Evolutionary conservation across 768 basidiomycete species (phyloP).

Genomic region (Xerocomus brunneocitrinus): DNA sequence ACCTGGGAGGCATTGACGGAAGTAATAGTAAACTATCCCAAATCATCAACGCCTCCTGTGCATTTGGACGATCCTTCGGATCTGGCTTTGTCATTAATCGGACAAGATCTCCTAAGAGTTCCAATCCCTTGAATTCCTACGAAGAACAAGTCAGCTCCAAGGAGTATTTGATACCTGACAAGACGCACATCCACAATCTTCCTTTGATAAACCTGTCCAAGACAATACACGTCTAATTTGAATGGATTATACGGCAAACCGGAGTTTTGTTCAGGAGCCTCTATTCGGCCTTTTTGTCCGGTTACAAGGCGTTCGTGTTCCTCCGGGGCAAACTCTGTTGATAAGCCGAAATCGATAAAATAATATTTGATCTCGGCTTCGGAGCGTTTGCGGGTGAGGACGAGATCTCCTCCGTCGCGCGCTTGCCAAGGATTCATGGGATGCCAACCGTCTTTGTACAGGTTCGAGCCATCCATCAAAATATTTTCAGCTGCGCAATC

Average conservation of each 20-base stretch:
- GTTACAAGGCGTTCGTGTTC: not conserved
- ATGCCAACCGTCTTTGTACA: conserved; percentile 30
- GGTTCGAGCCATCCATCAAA: conserved; percentile 23
- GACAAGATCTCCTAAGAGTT: too few species aligned
- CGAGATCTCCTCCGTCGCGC: conserved; percentile 15
- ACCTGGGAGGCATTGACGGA: too few species aligned
- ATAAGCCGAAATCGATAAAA: conserved; percentile 36
- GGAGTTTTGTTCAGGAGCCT: conserved; percentile 21
- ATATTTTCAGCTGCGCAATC: conserved; percentile 29
- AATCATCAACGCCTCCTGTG: too few species aligned
- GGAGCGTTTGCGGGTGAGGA: conserved; percentile 22
- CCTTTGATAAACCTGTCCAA: conserved; percentile 10
- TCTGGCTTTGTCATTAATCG: too few species aligned
- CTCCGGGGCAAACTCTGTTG: conserved; percentile 20
- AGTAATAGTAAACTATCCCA: too few species aligned
- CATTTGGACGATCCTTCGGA: too few species aligned
- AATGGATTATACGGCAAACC: conserved; percentile 26
- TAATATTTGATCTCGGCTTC: conserved; percentile 28
- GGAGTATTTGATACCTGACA: too few species aligned
- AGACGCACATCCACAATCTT: conserved; percentile 15
- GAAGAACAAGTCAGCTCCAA: not conserved
- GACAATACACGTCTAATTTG: conserved; percentile 27
- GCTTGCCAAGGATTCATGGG: conserved; percentile 6
- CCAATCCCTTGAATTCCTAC: conserved; percentile 1
- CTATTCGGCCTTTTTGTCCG: conserved; percentile 6